A percentile compares a stretch with the other conserved stretches of the same genome.
phyloP scores from a whole-genome alignment of 495 filamentous ascomycete genomes.

The Amphirosellinia nigrospora region DNA sequence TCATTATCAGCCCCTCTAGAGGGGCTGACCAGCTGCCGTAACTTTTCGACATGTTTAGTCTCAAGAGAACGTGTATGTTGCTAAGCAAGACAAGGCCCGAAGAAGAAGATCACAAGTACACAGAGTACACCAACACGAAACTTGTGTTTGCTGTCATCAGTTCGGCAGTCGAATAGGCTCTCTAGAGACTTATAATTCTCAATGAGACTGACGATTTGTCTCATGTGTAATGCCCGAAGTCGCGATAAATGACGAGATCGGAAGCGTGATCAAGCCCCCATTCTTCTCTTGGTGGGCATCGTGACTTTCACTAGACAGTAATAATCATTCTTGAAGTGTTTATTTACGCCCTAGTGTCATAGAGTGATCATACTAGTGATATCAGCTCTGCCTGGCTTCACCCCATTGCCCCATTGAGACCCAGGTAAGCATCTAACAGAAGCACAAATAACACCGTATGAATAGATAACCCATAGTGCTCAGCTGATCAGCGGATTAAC shows the following conservation, averaged over 20 bases:
- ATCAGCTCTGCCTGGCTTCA: background rate
- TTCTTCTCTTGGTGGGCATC: background rate
- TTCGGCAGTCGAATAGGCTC: background rate
- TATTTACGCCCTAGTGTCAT: background rate
- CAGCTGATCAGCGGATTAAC: background rate
- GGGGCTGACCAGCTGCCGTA: background rate
- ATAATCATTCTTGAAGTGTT: background rate
- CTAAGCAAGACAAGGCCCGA: background rate
- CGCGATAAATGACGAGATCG: background rate
- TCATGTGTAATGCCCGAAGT: background rate
- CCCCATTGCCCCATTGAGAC: background rate
- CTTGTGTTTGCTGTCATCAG: background rate
- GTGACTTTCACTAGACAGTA: background rate
- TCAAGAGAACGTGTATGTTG: background rate
- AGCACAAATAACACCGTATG: background rate
- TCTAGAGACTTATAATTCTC: constrained; percentile 8
- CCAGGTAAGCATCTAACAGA: background rate
- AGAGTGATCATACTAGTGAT: background rate
- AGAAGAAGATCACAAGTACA: background rate
- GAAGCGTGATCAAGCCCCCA: background rate
- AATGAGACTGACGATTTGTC: background rate
- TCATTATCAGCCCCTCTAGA: background rate
- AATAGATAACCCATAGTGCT: background rate
- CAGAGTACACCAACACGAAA: background rate
- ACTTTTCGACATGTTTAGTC: background rate